Evolutionary conservation across 2,329 filamentous ascomycete genomes (phyloP), one percentile per base, ranked within the genome.

Genomic region (Alternaria sp.): DNA sequence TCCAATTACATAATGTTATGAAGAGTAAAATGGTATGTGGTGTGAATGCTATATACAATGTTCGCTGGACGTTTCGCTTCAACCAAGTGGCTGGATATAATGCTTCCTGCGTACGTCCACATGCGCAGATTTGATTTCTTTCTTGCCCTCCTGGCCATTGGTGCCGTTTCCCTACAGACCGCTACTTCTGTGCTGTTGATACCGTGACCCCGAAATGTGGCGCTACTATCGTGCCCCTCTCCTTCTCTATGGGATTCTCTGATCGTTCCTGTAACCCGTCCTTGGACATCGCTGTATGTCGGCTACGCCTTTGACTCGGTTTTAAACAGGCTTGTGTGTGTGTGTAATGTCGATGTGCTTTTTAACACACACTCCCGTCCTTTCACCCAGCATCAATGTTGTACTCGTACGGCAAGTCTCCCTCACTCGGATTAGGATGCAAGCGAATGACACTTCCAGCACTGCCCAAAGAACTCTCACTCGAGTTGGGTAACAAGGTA

Each of bases 321-420:
- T 36, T 16, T 18, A 10, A 25, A 12, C 3, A 25, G 30, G 32
- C 38, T 0, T 50, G 10, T 50, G 25, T 50, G 10, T 50, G 25
- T 27, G 11, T 50, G 3, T 11, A 50, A 27, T n/a, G 16, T 50
- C 3, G 14, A 36, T 25, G 32, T 50, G 30, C 20, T 36, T 36
- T 5, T 2, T 5, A 27, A 14, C 46, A 38, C 32, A 14, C 46
- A 16, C 14, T 18, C 10, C 4, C 9, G 8, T 11, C 25, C 1
- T 38, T 46, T 68, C 65, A 68, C 1, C 63, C 65, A 14, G 52
- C 61, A 27, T 68, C 61, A 38, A 62, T 43, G 25, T 43, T 57
- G 61, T 74, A 77, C 50, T 74, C 62, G 61, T 79, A 79, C 27
- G 77, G 77, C 52, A 77, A 48, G 5, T 77, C 74, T 18, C 74